A percentile compares a stretch with the other conserved stretches of the same genome.
Conservation (phyloP, 2,329 filamentous ascomycete species). For the Aspergillus sp. region DNA sequence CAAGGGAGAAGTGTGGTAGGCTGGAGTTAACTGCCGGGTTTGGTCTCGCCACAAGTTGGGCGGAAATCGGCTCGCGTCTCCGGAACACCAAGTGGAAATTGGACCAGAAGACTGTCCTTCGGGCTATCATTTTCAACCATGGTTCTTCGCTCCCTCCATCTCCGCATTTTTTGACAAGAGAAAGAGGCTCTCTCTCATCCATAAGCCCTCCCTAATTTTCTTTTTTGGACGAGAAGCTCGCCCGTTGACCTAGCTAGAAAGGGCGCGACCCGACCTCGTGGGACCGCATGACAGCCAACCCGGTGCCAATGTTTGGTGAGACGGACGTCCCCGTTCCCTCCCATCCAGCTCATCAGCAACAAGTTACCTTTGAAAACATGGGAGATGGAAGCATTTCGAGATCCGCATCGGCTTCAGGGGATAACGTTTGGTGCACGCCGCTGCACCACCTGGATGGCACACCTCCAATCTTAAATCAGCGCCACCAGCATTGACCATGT, state of each 20-base stretch:
- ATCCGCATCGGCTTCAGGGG: too few relatives aligned
- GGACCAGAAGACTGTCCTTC: background rate
- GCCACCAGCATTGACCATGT: background rate
- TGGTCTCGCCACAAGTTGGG: conserved; percentile 9
- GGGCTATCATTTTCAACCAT: background rate
- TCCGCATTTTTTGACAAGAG: background rate
- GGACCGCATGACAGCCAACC: background rate
- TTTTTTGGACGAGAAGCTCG: background rate
- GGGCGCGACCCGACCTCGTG: background rate
- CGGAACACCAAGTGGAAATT: background rate
- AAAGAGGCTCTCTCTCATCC: background rate
- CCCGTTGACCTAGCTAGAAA: background rate
- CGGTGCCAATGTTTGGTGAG: background rate
- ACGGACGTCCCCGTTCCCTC: background rate
- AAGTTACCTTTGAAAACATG: too few relatives aligned
- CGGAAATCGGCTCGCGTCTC: conserved; percentile 12
- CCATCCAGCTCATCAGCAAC: background rate
- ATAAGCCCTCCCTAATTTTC: background rate
- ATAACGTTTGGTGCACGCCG: too few relatives aligned
- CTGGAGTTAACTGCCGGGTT: conserved; percentile 21
- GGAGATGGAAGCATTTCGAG: too few relatives aligned
- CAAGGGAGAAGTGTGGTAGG: conserved; percentile 18
- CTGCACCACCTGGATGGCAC: too few relatives aligned
- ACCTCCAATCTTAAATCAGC: too few relatives aligned
- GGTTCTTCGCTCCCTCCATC: background rate